Evolutionary conservation across 1,139 yeast species (phyloP).

Genomic region (Pichia sp.): DNA sequence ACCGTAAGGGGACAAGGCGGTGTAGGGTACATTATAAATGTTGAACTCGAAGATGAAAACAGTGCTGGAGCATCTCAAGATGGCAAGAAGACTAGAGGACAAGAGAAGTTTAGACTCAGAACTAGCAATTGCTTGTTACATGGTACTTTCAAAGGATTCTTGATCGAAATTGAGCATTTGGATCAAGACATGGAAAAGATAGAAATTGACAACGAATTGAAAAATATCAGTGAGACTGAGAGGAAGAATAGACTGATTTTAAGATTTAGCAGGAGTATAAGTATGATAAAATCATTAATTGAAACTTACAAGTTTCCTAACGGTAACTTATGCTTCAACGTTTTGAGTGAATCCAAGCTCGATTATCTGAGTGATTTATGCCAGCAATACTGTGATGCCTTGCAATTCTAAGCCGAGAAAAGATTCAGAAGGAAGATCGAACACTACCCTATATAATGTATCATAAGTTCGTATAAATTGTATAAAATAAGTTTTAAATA

Average conservation of each 20-base stretch:
- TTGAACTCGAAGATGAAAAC: slow-evolving; percentile 36
- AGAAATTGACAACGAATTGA: slow-evolving; percentile 17
- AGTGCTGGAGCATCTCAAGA: background rate
- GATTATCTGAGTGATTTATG: slow-evolving; percentile 34
- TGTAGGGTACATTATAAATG: slow-evolving; percentile 51
- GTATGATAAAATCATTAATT: slow-evolving; percentile 30
- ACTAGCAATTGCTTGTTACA: slow-evolving; percentile 71
- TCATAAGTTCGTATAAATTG: background rate
- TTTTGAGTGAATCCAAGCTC: slow-evolving; percentile 32
- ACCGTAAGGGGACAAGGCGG: slow-evolving; percentile 78
- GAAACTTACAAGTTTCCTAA: slow-evolving; percentile 31
- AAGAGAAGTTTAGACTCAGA: slow-evolving; percentile 39
- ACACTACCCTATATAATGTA: background rate
- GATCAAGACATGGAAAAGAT: slow-evolving; percentile 28
- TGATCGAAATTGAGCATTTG: slow-evolving; percentile 51
- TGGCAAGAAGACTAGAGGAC: slow-evolving; percentile 5
- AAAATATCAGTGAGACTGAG: slow-evolving; percentile 15
- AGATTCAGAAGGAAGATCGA: background rate
- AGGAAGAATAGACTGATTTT: slow-evolving; percentile 25
- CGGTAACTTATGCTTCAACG: slow-evolving; percentile 33
- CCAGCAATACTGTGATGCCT: slow-evolving; percentile 35
- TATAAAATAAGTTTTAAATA: background rate
- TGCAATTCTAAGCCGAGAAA: slow-evolving; percentile 26
- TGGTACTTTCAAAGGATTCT: slow-evolving; percentile 67
- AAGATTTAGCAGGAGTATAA: slow-evolving; percentile 31